phyloP scores from a whole-genome alignment of 192 early-diverging fungal genomes.

The Coemansia sp. region DNA sequence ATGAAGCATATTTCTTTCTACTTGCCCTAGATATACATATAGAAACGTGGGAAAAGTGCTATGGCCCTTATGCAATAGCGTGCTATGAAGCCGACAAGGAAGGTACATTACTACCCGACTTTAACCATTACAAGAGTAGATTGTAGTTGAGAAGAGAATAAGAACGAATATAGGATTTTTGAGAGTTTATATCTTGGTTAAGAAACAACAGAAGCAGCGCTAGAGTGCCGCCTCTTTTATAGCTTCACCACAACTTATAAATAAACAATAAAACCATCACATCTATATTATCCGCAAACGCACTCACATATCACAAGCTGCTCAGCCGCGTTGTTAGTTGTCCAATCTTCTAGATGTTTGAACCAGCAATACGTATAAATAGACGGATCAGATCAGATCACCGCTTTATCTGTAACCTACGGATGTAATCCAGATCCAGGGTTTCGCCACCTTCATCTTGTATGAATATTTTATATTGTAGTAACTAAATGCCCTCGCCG shows the following conservation, averaged over 20 bases:
- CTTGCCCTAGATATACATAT: not conserved
- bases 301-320: no score
- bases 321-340: no score
- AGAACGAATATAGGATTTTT: no score
- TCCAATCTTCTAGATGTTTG: no score
- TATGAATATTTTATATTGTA: not conserved
- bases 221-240: no score
- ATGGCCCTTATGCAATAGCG: not conserved
- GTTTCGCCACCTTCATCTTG: not conserved
- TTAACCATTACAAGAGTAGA: not conserved
- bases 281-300: no score
- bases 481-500: slow-evolving; percentile 21
- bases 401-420: not conserved
- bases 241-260: no score
- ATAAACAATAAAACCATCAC: no score
- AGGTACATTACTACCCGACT: not conserved
- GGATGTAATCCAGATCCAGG: not conserved
- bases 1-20: not conserved
- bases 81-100: not conserved
- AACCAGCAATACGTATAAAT: no score
- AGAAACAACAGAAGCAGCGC: no score
- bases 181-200: no score
- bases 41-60: not conserved
- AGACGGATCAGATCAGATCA: not conserved
- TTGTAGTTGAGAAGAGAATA: no score